Conservation (phyloP, 768 basidiomycete genomes). For the Naganishia vishniacii region DNA sequence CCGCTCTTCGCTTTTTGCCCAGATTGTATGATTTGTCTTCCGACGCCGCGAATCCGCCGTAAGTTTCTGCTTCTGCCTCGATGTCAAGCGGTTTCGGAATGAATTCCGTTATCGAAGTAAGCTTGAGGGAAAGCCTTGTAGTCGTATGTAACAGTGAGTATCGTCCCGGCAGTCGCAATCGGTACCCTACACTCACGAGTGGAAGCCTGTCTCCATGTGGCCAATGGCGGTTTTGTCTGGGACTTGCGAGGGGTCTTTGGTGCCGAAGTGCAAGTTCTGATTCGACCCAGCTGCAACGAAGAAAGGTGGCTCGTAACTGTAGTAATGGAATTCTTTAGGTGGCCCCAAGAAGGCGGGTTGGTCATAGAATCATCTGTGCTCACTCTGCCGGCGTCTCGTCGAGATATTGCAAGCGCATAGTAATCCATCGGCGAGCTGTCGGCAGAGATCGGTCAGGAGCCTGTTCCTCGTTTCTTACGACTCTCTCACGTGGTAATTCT, state of each 20-base stretch:
- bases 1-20: conserved; percentile 16
- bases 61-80: conserved; percentile 1
- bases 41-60: background rate
- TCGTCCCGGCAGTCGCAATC: too few species aligned
- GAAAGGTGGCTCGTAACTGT: conserved; percentile 28
- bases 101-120: conserved; percentile 23
- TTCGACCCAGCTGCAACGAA: conserved; percentile 17
- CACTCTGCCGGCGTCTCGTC: conserved; percentile 25
- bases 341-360: too few species aligned
- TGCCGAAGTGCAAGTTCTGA: conserved; percentile 20
- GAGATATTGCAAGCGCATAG: conserved; percentile 25
- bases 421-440: conserved; percentile 22
- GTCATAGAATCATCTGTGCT: background rate
- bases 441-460: too few species aligned
- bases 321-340: background rate
- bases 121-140: conserved; percentile 24
- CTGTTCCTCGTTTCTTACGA: too few species aligned
- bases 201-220: conserved; percentile 22
- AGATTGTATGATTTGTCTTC: background rate
- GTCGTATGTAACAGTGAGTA: too few species aligned
- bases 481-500: conserved; percentile 27
- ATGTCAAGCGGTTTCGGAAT: background rate
- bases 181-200: conserved; percentile 29
- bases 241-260: background rate
- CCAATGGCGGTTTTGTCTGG: conserved; percentile 19